These are phyloP conservation scores for Astragalus membranaceus DNA, from an alignment of 306 rosid genomes.

Conservation along the genomic window DNA sequence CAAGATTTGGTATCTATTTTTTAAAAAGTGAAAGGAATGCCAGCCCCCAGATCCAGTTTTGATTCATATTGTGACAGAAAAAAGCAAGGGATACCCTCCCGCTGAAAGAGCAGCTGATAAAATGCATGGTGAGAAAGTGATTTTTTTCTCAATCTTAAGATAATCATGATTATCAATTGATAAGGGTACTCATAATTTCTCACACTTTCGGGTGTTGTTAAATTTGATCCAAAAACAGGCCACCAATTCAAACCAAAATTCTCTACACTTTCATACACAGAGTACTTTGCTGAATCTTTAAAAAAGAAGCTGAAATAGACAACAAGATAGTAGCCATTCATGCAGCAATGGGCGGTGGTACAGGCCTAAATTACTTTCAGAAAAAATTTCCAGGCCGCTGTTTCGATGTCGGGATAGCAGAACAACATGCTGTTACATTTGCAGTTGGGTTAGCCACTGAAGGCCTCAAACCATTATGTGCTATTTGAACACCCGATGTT, in stretches of 20 bases:
- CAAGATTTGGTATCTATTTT: slow-evolving; percentile 65
- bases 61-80: slow-evolving; percentile 82
- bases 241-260: slow-evolving; percentile 61
- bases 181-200: not conserved
- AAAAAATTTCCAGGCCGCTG: slow-evolving; percentile 81
- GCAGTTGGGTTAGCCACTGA: slow-evolving; percentile 95
- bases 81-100: slow-evolving; percentile 92
- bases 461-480: slow-evolving; percentile 92
- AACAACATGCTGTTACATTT: slow-evolving; percentile 92
- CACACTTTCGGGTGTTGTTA: slow-evolving; percentile 58
- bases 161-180: not conserved
- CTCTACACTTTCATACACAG: slow-evolving; percentile 69
- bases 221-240: slow-evolving; percentile 85
- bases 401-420: slow-evolving; percentile 91
- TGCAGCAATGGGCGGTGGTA: slow-evolving; percentile 97
- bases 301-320: slow-evolving; percentile 80
- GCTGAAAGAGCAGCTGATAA: slow-evolving; percentile 78
- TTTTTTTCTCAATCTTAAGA: not conserved
- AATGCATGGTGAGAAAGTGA: slow-evolving; percentile 71
- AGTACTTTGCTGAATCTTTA: slow-evolving; percentile 74
- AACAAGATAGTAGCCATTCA: slow-evolving; percentile 77
- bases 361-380: slow-evolving; percentile 85
- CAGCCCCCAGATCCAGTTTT: slow-evolving; percentile 86
- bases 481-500: no score
- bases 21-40: slow-evolving; percentile 60